phyloP scores from a whole-genome alignment of 352 stramenopile species.

The Discostella stelligera region DNA sequence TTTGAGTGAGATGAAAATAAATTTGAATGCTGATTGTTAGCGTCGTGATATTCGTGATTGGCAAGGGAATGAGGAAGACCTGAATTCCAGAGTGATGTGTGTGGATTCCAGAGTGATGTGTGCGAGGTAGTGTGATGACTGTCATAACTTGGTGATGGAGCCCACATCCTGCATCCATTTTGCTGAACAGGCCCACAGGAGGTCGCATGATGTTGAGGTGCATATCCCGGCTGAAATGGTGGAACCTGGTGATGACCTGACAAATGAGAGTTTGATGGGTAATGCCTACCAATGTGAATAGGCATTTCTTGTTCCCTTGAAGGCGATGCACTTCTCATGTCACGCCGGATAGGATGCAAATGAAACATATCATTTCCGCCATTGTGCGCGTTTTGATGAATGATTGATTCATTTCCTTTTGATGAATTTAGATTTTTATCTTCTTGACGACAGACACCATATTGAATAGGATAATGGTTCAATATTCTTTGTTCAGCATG shows the following conservation, averaged over 20 bases:
- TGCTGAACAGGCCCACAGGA: constrained; percentile 7
- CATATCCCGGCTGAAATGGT: constrained; percentile 11
- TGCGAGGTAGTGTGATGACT: constrained; percentile 4
- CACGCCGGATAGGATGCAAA: neutral
- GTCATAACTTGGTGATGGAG: constrained; percentile 22
- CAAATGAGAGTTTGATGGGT: constrained; percentile 7
- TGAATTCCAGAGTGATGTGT: constrained; percentile 10
- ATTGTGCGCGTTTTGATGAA: neutral
- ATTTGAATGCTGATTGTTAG: constrained; percentile 11
- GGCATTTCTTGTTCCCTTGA: constrained; percentile 11
- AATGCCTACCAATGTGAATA: neutral
- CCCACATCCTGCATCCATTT: constrained; percentile 1
- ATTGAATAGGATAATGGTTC: neutral
- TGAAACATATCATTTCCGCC: neutral
- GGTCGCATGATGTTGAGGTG: neutral
- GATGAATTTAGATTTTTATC: neutral
- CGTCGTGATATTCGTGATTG: neutral
- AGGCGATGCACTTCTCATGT: constrained; percentile 21
- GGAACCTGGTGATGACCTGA: constrained; percentile 15
- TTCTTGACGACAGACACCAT: neutral
- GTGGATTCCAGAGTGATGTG: constrained; percentile 7
- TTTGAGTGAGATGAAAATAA: constrained; percentile 13
- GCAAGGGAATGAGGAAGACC: constrained; percentile 4
- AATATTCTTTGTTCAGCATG: neutral
- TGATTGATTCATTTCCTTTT: neutral